Evolutionary conservation across 1,284 basidiomycete species (phyloP), one percentile per base, ranked within the genome.

Genomic region (Austroboletus novae-zelandiae): DNA sequence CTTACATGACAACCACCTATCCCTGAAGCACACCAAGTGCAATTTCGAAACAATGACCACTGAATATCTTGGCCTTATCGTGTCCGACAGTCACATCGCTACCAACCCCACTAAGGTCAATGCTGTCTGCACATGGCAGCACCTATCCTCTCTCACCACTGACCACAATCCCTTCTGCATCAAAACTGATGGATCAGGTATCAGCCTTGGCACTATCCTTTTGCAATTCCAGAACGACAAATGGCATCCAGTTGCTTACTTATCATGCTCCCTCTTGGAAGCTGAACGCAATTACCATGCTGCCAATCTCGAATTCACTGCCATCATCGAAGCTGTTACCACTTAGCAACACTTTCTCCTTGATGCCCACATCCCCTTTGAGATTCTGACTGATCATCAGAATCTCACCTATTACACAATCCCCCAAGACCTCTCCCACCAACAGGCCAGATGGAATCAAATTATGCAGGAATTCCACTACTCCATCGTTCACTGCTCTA

Each of bases 71-170:
- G 31, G 46, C 5, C 17, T 47, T 1, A 25, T 42, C 5, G 14
- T 39, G 8, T 46, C 20, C 5, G 9, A 23, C 20, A 8, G 15
- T 15, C 23, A 17, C 27, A 27, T 27, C 27, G 9, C 27, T 1
- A 6, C 5, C 1, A 9, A 15, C n/a, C 5, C 20, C 2, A 23
- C 20, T 4, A 23, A 23, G 4, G 20, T 23, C 20, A 4, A 23
- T 4, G 20, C 23, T 77, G n/a, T 23, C 20, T 4, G 4, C 4
- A 23, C 20, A 2, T 36, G 34, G 34, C 15, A 2, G 34, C 34
- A 10, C 34, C 34, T 3, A 8, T 13, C 7, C 34, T 36, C 15
- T 14, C 11, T 36, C 13, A 3, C 34, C 10, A 36, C 11, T 10
- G 7, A 14, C n/a, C 2, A 3, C n/a, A n/a, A n/a, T 8, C 13